A percentile compares a stretch with the other conserved stretches of the same genome.
phyloP scores from a whole-genome alignment of 345 rosid species.

The Trapa incisa region DNA sequence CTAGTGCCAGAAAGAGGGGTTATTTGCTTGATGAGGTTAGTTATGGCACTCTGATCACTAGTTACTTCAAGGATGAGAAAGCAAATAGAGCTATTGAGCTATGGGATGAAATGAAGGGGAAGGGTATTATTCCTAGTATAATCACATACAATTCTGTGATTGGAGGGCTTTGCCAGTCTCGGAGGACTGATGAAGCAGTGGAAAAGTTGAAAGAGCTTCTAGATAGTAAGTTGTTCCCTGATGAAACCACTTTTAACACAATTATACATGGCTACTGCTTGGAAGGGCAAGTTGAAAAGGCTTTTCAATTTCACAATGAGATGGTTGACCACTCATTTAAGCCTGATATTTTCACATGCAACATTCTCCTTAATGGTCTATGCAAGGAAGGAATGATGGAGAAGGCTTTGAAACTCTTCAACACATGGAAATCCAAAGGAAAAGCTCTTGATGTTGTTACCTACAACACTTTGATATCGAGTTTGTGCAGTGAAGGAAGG shows the following conservation, averaged over 20 bases:
- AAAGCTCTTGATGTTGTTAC: conserved; percentile 49
- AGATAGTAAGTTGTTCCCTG: conserved; percentile 42
- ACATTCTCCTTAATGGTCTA: conserved; percentile 67
- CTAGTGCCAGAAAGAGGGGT: conserved; percentile 44
- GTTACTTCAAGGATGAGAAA: conserved; percentile 48
- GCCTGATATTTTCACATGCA: conserved; percentile 51
- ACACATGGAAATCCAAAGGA: conserved; percentile 46
- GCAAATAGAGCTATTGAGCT: conserved; percentile 37
- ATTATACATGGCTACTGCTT: conserved; percentile 62
- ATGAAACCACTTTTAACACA: conserved; percentile 56
- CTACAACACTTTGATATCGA: conserved; percentile 65
- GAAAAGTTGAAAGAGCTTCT: conserved; percentile 58
- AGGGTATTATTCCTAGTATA: conserved; percentile 49
- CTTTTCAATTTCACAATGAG: conserved; percentile 65
- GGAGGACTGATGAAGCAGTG: conserved; percentile 56
- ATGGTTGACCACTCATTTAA: conserved; percentile 58
- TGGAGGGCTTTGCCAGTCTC: conserved; percentile 49
- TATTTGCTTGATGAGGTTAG: conserved; percentile 69
- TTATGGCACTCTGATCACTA: conserved; percentile 59
- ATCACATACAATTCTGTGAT: conserved; percentile 57
- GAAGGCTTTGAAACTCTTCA: conserved; percentile 71
- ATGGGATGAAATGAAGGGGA: conserved; percentile 81
- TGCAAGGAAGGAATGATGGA: conserved; percentile 65
- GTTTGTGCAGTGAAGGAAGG: conserved; percentile 55
- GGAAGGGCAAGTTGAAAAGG: conserved; percentile 63